A percentile compares a stretch with the other conserved stretches of the same genome.
Evolutionary conservation across 2,329 filamentous ascomycete species (phyloP).

Genomic region (Cladophialophora carrionii): DNA sequence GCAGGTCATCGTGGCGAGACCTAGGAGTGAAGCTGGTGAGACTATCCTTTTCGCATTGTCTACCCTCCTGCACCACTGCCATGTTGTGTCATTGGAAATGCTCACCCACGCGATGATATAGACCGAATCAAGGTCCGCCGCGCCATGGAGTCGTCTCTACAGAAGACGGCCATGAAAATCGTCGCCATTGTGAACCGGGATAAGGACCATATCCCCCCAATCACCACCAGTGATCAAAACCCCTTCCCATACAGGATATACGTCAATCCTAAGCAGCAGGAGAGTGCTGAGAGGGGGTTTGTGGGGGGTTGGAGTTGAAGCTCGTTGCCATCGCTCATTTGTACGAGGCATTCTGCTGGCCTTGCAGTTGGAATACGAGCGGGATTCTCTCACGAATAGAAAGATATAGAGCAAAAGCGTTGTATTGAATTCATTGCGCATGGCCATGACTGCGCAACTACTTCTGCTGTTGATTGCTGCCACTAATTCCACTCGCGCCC

Average conservation of each 20-base stretch:
- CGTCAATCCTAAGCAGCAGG: slow-evolving; percentile 77
- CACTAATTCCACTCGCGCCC: not conserved
- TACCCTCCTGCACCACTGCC: not conserved
- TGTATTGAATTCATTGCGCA: slow-evolving; percentile 1
- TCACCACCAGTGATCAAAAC: slow-evolving; percentile 87
- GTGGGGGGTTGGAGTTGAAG: slow-evolving; percentile 64
- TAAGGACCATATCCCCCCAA: slow-evolving; percentile 95
- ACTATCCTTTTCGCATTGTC: slow-evolving; percentile 22
- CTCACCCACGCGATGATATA: slow-evolving; percentile 43
- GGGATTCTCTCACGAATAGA: not conserved
- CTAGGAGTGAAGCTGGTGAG: slow-evolving; percentile 83
- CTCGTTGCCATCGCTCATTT: not conserved
- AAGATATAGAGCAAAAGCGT: slow-evolving; percentile 18
- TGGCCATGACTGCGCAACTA: not conserved
- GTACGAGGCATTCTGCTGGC: not conserved
- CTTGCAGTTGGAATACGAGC: not conserved
- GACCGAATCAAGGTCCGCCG: slow-evolving; percentile 86
- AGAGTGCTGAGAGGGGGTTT: slow-evolving; percentile 75
- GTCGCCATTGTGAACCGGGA: slow-evolving; percentile 83
- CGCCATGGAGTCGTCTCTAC: slow-evolving; percentile 87
- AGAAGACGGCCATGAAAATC: slow-evolving; percentile 86
- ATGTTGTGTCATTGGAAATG: slow-evolving; percentile 5
- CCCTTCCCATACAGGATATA: slow-evolving; percentile 94
- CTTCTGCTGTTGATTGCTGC: not conserved
- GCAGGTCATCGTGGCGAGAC: slow-evolving; percentile 89